Percentiles rank a stretch among this genome's conserved stretches.
These are phyloP conservation scores for Rhizoclosmatium sp. DNA, from an alignment of 192 early-diverging fungal genomes.

Conservation along the genomic window DNA sequence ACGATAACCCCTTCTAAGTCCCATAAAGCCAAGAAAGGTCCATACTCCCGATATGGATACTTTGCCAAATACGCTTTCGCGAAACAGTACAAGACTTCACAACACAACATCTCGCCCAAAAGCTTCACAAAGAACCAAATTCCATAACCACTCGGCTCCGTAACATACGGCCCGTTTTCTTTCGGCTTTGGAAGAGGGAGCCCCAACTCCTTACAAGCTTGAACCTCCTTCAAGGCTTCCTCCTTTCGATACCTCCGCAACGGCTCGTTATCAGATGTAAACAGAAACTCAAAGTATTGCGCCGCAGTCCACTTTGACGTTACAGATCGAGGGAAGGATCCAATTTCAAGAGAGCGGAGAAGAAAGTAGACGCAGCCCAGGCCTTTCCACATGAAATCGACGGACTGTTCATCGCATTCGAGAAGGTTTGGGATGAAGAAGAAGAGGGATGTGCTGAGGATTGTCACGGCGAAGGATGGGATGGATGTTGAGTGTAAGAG, in stretches of 20 bases:
- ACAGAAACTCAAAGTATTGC: conserved; percentile 19
- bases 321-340: background rate
- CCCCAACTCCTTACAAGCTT: background rate
- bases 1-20: background rate
- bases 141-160: background rate
- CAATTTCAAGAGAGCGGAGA: background rate
- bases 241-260: background rate
- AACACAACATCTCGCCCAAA: background rate
- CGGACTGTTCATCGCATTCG: background rate
- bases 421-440: conserved; percentile 4
- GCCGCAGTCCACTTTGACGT: background rate
- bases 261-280: conserved; percentile 2
- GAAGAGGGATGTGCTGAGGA: background rate
- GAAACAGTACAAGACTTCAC: background rate
- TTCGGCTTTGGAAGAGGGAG: background rate
- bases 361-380: background rate
- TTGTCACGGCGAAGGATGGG: background rate
- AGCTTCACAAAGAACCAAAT: background rate
- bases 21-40: background rate
- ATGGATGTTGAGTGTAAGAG: background rate
- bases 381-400: background rate
- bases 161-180: background rate
- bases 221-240: background rate
- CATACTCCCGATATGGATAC: conserved; percentile 6
- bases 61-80: conserved; percentile 17